These are phyloP conservation scores for Lachancea sp. DNA, from an alignment of 805 yeast species.

Conservation along the genomic window DNA sequence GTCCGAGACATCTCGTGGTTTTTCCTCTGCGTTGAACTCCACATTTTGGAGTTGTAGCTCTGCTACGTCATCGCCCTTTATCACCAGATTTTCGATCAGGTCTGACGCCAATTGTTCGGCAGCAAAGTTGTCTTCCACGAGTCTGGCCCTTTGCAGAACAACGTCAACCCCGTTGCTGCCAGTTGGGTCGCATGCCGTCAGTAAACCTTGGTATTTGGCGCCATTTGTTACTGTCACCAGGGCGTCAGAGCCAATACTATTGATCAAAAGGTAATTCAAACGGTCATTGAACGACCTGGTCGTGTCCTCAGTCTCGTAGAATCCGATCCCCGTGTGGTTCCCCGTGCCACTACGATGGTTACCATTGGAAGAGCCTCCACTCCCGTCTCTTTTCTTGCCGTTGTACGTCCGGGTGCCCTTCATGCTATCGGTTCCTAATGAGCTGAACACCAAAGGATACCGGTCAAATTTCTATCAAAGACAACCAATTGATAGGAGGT, in stretches of 20 bases:
- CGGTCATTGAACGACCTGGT: slow-evolving; percentile 46
- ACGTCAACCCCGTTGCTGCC: slow-evolving; percentile 46
- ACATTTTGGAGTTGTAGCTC: slow-evolving; percentile 36
- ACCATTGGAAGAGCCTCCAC: slow-evolving; percentile 6
- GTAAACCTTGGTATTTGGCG: slow-evolving; percentile 49
- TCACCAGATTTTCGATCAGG: slow-evolving; percentile 22
- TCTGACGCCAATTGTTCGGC: slow-evolving; percentile 28
- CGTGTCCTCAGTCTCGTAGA: slow-evolving; percentile 25
- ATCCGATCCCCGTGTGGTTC: slow-evolving; percentile 7
- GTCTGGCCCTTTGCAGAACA: slow-evolving; percentile 46
- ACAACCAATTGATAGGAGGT: neutral
- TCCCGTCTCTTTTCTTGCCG: slow-evolving; percentile 12
- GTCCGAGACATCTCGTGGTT: slow-evolving; percentile 7
- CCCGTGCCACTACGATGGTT: slow-evolving; percentile 6
- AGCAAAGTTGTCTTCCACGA: slow-evolving; percentile 33
- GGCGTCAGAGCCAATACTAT: slow-evolving; percentile 53
- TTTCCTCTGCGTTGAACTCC: slow-evolving; percentile 25
- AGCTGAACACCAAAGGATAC: neutral
- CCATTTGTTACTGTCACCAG: slow-evolving; percentile 60
- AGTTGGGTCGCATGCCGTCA: slow-evolving; percentile 43
- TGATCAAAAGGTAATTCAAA: slow-evolving; percentile 46
- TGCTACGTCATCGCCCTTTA: slow-evolving; percentile 33
- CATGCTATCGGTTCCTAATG: slow-evolving; percentile 8
- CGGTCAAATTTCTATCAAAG: neutral
- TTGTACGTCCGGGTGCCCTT: slow-evolving; percentile 12